phyloP scores from a whole-genome alignment of 202 grass and related monocot genomes.

The Alloteropsis angusta region DNA sequence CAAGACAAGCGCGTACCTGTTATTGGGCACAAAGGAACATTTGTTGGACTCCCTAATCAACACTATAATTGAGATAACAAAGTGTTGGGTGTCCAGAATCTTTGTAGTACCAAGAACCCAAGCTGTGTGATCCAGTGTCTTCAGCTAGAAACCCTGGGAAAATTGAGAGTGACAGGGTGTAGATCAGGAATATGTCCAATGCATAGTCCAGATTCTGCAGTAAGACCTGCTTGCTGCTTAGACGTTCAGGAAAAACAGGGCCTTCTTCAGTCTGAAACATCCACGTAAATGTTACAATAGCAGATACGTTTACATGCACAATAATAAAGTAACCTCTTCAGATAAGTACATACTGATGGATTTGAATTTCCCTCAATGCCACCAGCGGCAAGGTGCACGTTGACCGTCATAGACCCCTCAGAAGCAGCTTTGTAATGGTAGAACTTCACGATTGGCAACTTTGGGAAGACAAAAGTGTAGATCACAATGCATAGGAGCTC shows the following conservation, averaged over 20 bases:
- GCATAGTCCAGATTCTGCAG: conserved; percentile 53
- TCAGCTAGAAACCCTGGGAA: conserved; percentile 74
- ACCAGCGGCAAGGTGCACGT: conserved; percentile 45
- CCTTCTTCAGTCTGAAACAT: conserved; percentile 38
- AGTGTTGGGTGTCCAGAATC: too few species aligned
- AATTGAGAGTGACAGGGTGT: conserved; percentile 59
- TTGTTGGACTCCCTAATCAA: not conserved
- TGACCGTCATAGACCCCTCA: conserved; percentile 61
- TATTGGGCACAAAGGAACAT: not conserved
- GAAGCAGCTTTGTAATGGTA: conserved; percentile 58
- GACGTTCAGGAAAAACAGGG: conserved; percentile 15
- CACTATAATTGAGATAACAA: not conserved
- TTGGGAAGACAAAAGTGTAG: conserved; percentile 56
- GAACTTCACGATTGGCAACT: conserved; percentile 61
- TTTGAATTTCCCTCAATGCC: conserved; percentile 20
- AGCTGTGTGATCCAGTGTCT: conserved; percentile 53
- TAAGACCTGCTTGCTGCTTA: conserved; percentile 51
- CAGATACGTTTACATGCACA: not conserved
- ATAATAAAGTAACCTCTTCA: not conserved
- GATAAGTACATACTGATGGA: conserved; percentile 28
- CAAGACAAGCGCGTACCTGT: conserved; percentile 61
- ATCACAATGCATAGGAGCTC: conserved; percentile 50
- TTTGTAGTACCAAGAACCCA: conserved; percentile 56
- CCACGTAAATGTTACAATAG: not conserved
- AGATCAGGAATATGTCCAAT: conserved; percentile 46